Percentiles rank a stretch among this genome's conserved stretches.
phyloP scores from a whole-genome alignment of 2,329 filamentous ascomycete species.

The Exophiala aquamarina region DNA sequence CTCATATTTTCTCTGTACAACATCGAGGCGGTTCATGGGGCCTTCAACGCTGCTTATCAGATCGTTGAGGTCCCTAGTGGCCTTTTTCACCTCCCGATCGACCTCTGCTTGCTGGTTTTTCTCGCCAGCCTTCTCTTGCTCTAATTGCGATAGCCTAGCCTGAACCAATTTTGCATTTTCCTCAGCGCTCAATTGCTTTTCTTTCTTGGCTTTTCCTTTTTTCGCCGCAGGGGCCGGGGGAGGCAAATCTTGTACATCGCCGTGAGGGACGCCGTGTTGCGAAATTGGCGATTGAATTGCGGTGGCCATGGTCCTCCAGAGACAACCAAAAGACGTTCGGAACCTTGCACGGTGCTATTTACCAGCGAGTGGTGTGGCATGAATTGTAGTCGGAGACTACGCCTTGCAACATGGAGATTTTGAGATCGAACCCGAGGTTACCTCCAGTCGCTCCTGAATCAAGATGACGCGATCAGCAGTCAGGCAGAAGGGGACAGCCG shows the following conservation, averaged over 20 bases:
- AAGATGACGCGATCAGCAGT: too few relatives aligned
- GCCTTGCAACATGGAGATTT: too few relatives aligned
- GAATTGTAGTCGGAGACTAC: too few relatives aligned
- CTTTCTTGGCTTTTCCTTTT: slow-evolving; percentile 69
- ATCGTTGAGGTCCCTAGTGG: slow-evolving; percentile 84
- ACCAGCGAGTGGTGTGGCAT: too few relatives aligned
- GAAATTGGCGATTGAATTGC: slow-evolving; percentile 28
- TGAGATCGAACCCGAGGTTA: too few relatives aligned
- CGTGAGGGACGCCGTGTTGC: slow-evolving; percentile 37
- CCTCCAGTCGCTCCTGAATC: neutral
- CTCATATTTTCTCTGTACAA: slow-evolving; percentile 85
- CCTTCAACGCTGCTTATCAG: slow-evolving; percentile 86
- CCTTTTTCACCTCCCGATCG: slow-evolving; percentile 91
- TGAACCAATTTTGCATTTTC: slow-evolving; percentile 91
- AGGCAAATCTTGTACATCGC: slow-evolving; percentile 42
- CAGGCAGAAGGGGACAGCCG: too few relatives aligned
- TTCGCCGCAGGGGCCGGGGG: slow-evolving; percentile 55
- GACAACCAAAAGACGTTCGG: too few relatives aligned
- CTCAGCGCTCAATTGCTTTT: slow-evolving; percentile 79
- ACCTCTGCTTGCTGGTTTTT: slow-evolving; percentile 97
- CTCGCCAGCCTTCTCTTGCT: slow-evolving; percentile 88
- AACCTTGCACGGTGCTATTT: too few relatives aligned
- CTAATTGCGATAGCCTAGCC: slow-evolving; percentile 91
- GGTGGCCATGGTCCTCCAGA: slow-evolving; percentile 14
- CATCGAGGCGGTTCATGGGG: slow-evolving; percentile 86